Evolutionary conservation across 192 early-diverging fungal genomes (phyloP).

Genomic region (Coemansia aciculifera): DNA sequence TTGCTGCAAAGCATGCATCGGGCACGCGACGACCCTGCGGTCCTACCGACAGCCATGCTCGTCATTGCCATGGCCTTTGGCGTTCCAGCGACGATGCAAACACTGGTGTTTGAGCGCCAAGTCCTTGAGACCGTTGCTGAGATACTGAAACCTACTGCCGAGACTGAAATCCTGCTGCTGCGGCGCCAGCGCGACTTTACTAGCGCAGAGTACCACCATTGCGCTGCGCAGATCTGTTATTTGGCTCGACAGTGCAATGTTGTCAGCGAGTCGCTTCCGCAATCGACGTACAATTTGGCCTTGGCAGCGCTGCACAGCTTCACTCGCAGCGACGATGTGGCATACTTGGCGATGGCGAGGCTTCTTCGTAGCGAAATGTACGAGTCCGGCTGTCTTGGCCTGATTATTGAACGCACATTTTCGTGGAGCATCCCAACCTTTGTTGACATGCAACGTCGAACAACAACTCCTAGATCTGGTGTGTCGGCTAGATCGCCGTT

Average conservation of each 20-base stretch:
- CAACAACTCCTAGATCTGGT: not conserved
- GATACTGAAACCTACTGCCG: constrained; percentile 20
- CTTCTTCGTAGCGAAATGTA: constrained; percentile 46
- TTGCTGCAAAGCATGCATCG: constrained; percentile 37
- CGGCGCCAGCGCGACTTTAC: constrained; percentile 26
- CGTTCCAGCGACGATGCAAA: constrained; percentile 33
- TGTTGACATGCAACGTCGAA: constrained; percentile 7
- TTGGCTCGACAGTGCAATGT: constrained; percentile 19
- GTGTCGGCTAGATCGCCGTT: constrained; percentile 1
- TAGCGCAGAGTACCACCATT: constrained; percentile 17
- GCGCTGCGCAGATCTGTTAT: constrained; percentile 26
- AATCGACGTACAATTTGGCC: constrained; percentile 45
- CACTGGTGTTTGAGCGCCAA: constrained; percentile 48
- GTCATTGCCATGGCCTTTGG: constrained; percentile 34
- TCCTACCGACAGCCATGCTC: constrained; percentile 17
- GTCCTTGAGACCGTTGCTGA: constrained; percentile 43
- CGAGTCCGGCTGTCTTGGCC: constrained; percentile 47
- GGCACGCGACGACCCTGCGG: constrained; percentile 20
- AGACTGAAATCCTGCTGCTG: constrained; percentile 25
- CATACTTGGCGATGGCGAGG: constrained; percentile 46
- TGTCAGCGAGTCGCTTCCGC: constrained; percentile 16
- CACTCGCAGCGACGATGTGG: constrained; percentile 43
- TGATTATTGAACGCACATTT: constrained; percentile 32
- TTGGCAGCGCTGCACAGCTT: constrained; percentile 43
- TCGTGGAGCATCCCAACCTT: constrained; percentile 25